Evolutionary conservation across 2,329 filamentous ascomycete species (phyloP).

Genomic region (Colletotrichum cuscutae): DNA sequence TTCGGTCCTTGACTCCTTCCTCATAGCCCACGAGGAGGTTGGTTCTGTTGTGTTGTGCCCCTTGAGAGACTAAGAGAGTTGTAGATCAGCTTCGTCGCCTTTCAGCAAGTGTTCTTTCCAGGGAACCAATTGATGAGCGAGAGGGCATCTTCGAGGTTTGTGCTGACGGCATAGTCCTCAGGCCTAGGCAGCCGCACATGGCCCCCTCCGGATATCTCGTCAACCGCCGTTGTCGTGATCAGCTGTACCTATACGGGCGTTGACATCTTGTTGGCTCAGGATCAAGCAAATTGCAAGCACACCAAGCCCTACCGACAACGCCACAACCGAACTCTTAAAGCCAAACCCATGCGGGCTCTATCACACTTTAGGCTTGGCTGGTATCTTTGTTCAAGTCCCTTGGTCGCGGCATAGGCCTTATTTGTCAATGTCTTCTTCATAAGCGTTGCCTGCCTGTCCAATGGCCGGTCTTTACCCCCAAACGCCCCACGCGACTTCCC

Average conservation of each 20-base stretch:
- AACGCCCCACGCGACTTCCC: neutral
- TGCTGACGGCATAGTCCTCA: neutral
- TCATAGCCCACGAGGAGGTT: neutral
- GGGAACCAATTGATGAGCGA: neutral
- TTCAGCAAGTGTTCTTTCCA: neutral
- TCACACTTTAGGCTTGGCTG: neutral
- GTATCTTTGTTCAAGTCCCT: neutral
- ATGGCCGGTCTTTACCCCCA: neutral
- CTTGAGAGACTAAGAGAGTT: neutral
- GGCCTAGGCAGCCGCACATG: neutral
- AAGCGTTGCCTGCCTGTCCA: neutral
- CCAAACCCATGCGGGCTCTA: constrained; percentile 1
- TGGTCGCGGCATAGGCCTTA: neutral
- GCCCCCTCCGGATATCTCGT: neutral
- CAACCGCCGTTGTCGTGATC: neutral
- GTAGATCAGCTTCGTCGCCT: neutral
- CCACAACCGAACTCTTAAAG: constrained; percentile 7
- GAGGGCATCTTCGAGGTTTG: neutral
- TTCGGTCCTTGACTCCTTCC: neutral
- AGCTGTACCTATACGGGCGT: neutral
- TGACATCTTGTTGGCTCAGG: neutral
- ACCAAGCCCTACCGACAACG: constrained; percentile 8
- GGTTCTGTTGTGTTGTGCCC: neutral
- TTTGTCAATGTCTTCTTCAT: constrained; percentile 16
- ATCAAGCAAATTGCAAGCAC: neutral